Percentiles rank a stretch among this genome's conserved stretches.
Conservation (phyloP, 768 basidiomycete species). For the Boletus rubropictus region DNA sequence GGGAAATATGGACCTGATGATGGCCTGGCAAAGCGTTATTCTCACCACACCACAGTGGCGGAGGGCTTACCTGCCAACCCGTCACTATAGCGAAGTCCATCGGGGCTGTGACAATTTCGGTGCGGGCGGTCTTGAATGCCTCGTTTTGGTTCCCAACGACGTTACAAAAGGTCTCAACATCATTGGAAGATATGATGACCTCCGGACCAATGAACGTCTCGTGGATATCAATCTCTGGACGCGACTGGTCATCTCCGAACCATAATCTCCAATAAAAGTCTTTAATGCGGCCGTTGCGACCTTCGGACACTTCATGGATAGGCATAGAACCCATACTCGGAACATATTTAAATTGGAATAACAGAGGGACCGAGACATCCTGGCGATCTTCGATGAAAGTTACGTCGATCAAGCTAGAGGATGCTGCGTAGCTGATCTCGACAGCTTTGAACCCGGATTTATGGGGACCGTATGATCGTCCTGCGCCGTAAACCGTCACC, state of each 20-base stretch:
- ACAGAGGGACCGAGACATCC: conserved; percentile 70
- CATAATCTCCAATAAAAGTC: conserved; percentile 98
- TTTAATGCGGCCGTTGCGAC: conserved; percentile 87
- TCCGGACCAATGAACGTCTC: conserved; percentile 85
- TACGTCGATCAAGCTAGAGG: conserved; percentile 56
- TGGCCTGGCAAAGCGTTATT: conserved; percentile 56
- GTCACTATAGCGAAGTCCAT: conserved; percentile 99
- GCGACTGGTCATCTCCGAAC: conserved; percentile 80
- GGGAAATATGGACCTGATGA: conserved; percentile 99
- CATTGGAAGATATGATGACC: conserved; percentile 68
- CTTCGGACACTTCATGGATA: conserved; percentile 82
- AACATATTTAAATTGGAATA: conserved; percentile 78
- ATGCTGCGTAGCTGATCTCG: conserved; percentile 55
- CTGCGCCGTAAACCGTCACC: conserved; percentile 68
- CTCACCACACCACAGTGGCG: background rate
- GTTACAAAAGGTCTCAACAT: conserved; percentile 84
- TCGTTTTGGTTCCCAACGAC: conserved; percentile 93
- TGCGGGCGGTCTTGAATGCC: conserved; percentile 76
- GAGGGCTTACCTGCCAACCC: conserved; percentile 83
- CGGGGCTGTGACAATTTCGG: conserved; percentile 69
- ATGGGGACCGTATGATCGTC: conserved; percentile 74
- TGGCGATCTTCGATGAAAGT: conserved; percentile 80
- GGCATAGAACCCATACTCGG: conserved; percentile 86
- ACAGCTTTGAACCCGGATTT: conserved; percentile 76
- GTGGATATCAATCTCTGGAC: conserved; percentile 75